Evolutionary conservation across 805 yeast species (phyloP).

Genomic region (Cyberlindnera amylophila): DNA sequence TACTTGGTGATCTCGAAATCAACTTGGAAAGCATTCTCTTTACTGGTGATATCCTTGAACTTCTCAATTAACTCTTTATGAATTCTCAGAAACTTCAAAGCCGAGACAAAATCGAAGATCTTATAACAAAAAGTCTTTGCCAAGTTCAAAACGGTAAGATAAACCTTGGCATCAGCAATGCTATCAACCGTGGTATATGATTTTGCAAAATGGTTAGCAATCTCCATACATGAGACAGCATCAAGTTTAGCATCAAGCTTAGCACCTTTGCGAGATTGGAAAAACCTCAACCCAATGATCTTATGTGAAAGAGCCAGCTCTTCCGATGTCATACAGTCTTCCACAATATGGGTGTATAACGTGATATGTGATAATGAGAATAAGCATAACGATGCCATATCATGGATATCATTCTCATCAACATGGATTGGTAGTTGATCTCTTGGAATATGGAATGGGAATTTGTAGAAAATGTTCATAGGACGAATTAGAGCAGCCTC

Average conservation of each 20-base stretch:
- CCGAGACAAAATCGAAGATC: conserved; percentile 38
- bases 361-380: conserved; percentile 41
- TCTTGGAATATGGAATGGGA: conserved; percentile 38
- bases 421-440: conserved; percentile 27
- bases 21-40: conserved; percentile 1
- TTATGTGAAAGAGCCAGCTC: conserved; percentile 35
- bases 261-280: conserved; percentile 6
- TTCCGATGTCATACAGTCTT: conserved; percentile 23
- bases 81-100: conserved; percentile 37
- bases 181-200: conserved; percentile 10
- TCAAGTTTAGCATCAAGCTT: conserved; percentile 7
- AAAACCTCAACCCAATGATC: conserved; percentile 40
- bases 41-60: neutral
- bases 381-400: conserved; percentile 34
- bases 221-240: conserved; percentile 10
- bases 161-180: conserved; percentile 35
- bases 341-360: conserved; percentile 31
- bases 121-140: conserved; percentile 45
- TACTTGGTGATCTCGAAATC: conserved; percentile 23
- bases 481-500: conserved; percentile 35
- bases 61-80: conserved; percentile 21
- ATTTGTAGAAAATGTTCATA: conserved; percentile 40
- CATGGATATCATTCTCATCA: conserved; percentile 30
- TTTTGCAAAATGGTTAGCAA: conserved; percentile 20
- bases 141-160: conserved; percentile 35